phyloP scores from a whole-genome alignment of 1,139 yeast species.

The Ashbya aceris region DNA sequence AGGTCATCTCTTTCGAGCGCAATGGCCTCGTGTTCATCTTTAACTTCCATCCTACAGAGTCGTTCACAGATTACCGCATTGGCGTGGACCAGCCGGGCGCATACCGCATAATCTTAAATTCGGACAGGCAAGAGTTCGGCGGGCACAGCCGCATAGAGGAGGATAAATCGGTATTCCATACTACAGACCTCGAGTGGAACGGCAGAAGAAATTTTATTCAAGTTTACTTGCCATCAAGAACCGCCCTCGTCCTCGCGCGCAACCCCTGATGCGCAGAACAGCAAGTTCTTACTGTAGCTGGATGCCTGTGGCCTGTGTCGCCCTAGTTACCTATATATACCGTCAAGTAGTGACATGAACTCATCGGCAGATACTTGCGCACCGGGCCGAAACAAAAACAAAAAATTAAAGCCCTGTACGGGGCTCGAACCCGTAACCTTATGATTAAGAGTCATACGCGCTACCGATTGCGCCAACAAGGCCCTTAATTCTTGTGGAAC shows the following conservation, averaged over 20 bases:
- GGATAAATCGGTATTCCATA: constrained; percentile 44
- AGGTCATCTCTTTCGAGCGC: constrained; percentile 81
- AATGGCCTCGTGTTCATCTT: constrained; percentile 76
- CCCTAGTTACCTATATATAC: too few species aligned
- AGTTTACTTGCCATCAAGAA: constrained; percentile 76
- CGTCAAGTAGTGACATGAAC: neutral
- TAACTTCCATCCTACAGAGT: constrained; percentile 80
- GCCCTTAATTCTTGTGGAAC: constrained; percentile 13
- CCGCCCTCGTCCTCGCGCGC: constrained; percentile 62
- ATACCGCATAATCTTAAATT: constrained; percentile 63
- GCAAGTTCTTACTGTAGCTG: too few species aligned
- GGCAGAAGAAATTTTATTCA: constrained; percentile 65
- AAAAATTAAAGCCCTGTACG: constrained; percentile 32
- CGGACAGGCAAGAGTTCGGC: constrained; percentile 66
- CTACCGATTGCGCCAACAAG: constrained; percentile 41
- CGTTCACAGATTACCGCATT: constrained; percentile 77
- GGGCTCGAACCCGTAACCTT: constrained; percentile 40
- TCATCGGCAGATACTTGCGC: neutral
- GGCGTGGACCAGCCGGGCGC: constrained; percentile 79
- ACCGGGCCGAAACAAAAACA: neutral
- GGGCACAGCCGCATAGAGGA: constrained; percentile 74
- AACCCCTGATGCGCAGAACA: too few species aligned
- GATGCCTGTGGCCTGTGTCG: too few species aligned
- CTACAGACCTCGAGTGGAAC: constrained; percentile 75
- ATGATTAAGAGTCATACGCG: constrained; percentile 39